Evolutionary conservation across 306 rosid species (phyloP).

Genomic region (Sophora flavescens): DNA sequence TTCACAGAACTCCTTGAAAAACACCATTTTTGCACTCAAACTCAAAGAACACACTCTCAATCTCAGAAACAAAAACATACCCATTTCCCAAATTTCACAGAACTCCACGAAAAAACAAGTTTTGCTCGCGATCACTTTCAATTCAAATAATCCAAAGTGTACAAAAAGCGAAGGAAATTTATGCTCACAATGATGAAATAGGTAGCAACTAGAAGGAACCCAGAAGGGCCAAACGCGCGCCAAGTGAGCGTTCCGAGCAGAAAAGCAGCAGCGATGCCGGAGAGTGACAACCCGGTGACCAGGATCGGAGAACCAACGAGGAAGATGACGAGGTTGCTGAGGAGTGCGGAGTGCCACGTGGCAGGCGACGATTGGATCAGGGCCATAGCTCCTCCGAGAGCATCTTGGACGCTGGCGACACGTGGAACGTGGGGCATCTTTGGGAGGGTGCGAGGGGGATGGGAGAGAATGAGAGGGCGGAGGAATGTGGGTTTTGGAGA

Average conservation of each 20-base stretch:
- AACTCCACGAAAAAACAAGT: not conserved
- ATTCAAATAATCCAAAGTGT: not conserved
- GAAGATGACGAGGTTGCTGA: constrained; percentile 75
- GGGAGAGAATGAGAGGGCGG: constrained; percentile 26
- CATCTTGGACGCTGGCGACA: constrained; percentile 54
- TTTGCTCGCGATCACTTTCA: too few relatives aligned
- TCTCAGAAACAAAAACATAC: not conserved
- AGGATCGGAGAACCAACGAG: constrained; percentile 76
- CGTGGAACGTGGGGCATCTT: constrained; percentile 47
- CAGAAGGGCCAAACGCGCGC: constrained; percentile 94
- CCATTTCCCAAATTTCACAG: not conserved
- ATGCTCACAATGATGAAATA: constrained; percentile 72
- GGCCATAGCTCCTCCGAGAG: constrained; percentile 58
- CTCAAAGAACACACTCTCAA: too few relatives aligned
- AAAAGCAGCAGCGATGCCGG: constrained; percentile 91
- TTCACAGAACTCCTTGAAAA: too few relatives aligned
- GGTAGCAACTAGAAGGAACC: constrained; percentile 88
- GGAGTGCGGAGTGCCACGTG: constrained; percentile 81
- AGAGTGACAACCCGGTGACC: constrained; percentile 76
- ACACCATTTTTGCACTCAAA: too few relatives aligned
- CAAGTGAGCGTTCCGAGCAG: constrained; percentile 94
- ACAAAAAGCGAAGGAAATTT: not conserved
- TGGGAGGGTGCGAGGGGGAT: not conserved
- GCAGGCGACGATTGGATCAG: constrained; percentile 81
- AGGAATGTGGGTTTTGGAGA: constrained; percentile 38